Evolutionary conservation across 768 basidiomycete genomes (phyloP), one percentile per base, ranked within the genome.

Genomic region (Leccinum truebloodii): DNA sequence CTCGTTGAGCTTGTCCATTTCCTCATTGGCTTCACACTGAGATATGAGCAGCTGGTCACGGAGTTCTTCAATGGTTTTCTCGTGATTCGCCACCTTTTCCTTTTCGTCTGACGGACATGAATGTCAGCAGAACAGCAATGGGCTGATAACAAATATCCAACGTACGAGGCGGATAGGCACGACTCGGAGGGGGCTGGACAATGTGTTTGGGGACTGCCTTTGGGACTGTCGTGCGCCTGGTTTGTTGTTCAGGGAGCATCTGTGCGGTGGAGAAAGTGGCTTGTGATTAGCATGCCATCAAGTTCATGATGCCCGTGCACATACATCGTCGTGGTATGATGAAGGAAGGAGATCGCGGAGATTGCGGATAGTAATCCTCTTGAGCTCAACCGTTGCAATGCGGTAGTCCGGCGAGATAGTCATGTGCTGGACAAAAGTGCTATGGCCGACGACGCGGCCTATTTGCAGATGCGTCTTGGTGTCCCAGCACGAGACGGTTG

Each of bases 291-390:
- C 16, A 37, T 14, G 6, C 3, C 6, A 20, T n/a, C 41, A 14
- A 7, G 16, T 24, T 6, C 20, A 20, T 7, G 30, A 24, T 26
- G 20, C 3, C 12, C 12, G 2, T 13, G 12, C 5, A 56, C 65
- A 32, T 26, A 66, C 65, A 24, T 34, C 24, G 18, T 37, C 16
- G 20, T 16, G 22, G 54, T 63, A 67, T 3, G 16, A n/a, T 4
- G 61, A 34, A 3, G 59, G 57, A 34, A 66, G n/a, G 8, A 60
- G n/a, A 8, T 57, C 54, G 1, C 1, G 24, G 3, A 66, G 56
- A 26, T 22, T 55, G n/a, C 39, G 28, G 12, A 66, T 12, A 18
- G 52, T 55, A 14, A 66, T 58, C 24, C 18, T 58, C 3, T 37
- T 12, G 24, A 18, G 18, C 9, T 55, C 65, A 5, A n/a, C 20